Percentiles rank a stretch among this genome's conserved stretches.
Evolutionary conservation across 2,329 filamentous ascomycete species (phyloP).

Genomic region (Coniochaeta prunicola): DNA sequence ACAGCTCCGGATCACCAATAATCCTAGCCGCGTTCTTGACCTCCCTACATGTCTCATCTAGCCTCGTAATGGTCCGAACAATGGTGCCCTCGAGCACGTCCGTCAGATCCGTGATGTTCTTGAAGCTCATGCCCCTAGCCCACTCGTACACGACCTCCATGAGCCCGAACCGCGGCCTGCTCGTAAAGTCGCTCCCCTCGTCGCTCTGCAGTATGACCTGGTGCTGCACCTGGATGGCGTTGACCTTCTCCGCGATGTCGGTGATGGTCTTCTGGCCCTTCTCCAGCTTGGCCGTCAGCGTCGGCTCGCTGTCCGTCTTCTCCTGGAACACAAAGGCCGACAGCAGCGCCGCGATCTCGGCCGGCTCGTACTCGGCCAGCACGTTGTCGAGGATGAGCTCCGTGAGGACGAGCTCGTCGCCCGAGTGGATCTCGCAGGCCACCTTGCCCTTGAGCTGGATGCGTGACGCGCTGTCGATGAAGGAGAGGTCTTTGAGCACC

Average conservation of each 20-base stretch:
- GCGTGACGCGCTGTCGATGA: slow-evolving; percentile 79
- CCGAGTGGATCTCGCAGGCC: slow-evolving; percentile 95
- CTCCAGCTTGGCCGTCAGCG: slow-evolving; percentile 74
- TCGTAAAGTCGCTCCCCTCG: slow-evolving; percentile 88
- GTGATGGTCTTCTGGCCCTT: slow-evolving; percentile 80
- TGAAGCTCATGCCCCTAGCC: slow-evolving; percentile 97
- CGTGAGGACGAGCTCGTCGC: slow-evolving; percentile 91
- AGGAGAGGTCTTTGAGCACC: slow-evolving; percentile 84
- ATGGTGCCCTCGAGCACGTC: slow-evolving; percentile 97
- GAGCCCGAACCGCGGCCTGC: slow-evolving; percentile 79
- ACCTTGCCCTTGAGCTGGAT: slow-evolving; percentile 98
- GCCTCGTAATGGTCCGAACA: slow-evolving; percentile 83
- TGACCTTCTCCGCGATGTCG: slow-evolving; percentile 85
- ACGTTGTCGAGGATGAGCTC: slow-evolving; percentile 96
- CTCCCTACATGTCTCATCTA: slow-evolving; percentile 95
- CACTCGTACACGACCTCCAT: slow-evolving; percentile 99
- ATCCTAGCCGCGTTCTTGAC: slow-evolving; percentile 96
- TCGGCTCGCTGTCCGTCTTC: slow-evolving; percentile 78
- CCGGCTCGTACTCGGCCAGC: slow-evolving; percentile 87
- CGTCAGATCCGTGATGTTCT: slow-evolving; percentile 91
- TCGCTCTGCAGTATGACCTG: slow-evolving; percentile 89
- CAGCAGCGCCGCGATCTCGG: slow-evolving; percentile 90
- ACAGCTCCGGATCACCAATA: slow-evolving; percentile 87
- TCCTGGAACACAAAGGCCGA: slow-evolving; percentile 97
- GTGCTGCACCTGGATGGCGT: slow-evolving; percentile 78